These are phyloP conservation scores for Talaromyces wortmannii DNA, from an alignment of 495 filamentous ascomycete species.

Conservation along the genomic window DNA sequence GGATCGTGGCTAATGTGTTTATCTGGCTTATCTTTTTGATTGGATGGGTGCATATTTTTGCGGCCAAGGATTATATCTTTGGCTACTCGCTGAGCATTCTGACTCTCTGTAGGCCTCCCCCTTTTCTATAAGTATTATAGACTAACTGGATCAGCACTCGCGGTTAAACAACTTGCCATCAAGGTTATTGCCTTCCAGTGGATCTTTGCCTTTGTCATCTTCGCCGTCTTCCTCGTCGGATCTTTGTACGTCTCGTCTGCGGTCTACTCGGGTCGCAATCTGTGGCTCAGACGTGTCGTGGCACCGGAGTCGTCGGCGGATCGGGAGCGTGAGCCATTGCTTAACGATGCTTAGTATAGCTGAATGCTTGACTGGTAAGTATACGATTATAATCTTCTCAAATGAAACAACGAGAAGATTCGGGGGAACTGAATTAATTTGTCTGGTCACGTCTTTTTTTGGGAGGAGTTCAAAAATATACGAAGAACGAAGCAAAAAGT, in stretches of 20 bases:
- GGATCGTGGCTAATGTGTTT: slow-evolving; percentile 76
- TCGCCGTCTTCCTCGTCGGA: slow-evolving; percentile 61
- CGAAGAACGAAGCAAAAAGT: too few species aligned
- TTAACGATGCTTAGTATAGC: slow-evolving; percentile 19
- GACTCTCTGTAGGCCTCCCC: slow-evolving; percentile 45
- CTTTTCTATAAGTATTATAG: neutral
- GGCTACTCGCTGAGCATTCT: slow-evolving; percentile 72
- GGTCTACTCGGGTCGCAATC: slow-evolving; percentile 49
- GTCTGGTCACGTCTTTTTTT: too few species aligned
- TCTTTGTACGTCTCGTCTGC: slow-evolving; percentile 59
- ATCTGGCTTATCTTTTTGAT: slow-evolving; percentile 76
- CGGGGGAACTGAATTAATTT: too few species aligned
- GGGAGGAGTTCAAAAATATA: too few species aligned
- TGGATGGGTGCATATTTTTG: slow-evolving; percentile 62
- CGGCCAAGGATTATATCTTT: slow-evolving; percentile 74
- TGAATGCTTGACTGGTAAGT: too few species aligned
- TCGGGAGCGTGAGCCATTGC: slow-evolving; percentile 35
- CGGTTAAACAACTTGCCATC: slow-evolving; percentile 64
- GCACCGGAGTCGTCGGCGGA: slow-evolving; percentile 26
- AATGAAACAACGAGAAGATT: too few species aligned
- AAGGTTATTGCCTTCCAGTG: slow-evolving; percentile 74
- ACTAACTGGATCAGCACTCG: slow-evolving; percentile 44
- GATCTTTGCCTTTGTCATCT: slow-evolving; percentile 86
- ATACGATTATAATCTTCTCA: too few species aligned
- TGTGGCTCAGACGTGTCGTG: slow-evolving; percentile 28